Percentiles rank a stretch among this genome's conserved stretches.
phyloP scores from a whole-genome alignment of 352 stramenopile species.

The Hyaloperonospora arabidopsidis region DNA sequence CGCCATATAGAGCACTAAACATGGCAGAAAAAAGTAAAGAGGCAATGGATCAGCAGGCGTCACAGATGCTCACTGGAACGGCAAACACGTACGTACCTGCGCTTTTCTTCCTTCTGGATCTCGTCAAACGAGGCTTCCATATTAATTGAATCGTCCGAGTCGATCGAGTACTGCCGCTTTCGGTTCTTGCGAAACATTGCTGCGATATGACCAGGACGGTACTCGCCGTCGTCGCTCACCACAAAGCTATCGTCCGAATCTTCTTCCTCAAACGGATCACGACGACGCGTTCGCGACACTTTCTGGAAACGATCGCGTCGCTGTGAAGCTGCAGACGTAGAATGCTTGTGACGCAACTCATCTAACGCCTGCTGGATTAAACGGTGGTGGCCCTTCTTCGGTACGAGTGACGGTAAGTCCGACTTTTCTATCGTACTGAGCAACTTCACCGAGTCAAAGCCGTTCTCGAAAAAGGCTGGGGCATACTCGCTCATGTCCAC shows the following conservation, averaged over 20 bases:
- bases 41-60: background rate
- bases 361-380: constrained; percentile 72
- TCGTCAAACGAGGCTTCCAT: constrained; percentile 82
- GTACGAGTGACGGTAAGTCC: constrained; percentile 62
- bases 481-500: constrained; percentile 83
- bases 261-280: constrained; percentile 68
- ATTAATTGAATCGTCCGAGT: constrained; percentile 75
- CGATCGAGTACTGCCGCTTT: constrained; percentile 66
- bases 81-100: constrained; percentile 35
- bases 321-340: constrained; percentile 38
- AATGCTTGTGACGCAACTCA: constrained; percentile 67
- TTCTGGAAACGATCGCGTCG: constrained; percentile 27
- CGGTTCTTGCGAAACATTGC: constrained; percentile 72
- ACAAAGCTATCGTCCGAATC: constrained; percentile 87
- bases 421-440: constrained; percentile 64
- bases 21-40: constrained; percentile 4
- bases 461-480: constrained; percentile 80
- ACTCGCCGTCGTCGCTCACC: constrained; percentile 67
- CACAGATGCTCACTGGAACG: background rate
- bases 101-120: constrained; percentile 82
- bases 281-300: constrained; percentile 21
- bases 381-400: constrained; percentile 79
- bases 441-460: constrained; percentile 83
- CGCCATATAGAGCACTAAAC: constrained; percentile 55
- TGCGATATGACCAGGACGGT: constrained; percentile 64